phyloP scores from a whole-genome alignment of 2,329 filamentous ascomycete species.

The Stylonectria norvegica region DNA sequence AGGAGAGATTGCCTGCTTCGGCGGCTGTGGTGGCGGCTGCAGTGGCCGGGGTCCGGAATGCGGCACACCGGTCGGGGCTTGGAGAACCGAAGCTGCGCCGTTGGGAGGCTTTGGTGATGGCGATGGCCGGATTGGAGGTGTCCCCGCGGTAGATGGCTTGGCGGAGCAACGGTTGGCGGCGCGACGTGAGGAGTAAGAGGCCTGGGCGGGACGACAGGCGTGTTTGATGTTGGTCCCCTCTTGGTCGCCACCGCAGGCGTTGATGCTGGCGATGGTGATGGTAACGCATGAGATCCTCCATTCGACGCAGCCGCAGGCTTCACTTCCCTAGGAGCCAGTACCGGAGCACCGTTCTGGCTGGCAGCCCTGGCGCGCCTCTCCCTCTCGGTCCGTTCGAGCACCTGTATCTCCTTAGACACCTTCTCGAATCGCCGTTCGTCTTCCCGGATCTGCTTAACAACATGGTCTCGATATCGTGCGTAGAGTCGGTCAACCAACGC shows the following conservation, averaged over 20 bases:
- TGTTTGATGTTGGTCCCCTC: conserved; percentile 29
- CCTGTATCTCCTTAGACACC: conserved; percentile 64
- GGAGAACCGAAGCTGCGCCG: conserved; percentile 33
- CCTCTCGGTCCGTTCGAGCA: conserved; percentile 55
- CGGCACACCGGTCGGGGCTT: conserved; percentile 34
- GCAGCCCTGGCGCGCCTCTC: conserved; percentile 37
- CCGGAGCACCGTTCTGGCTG: conserved; percentile 33
- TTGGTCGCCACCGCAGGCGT: conserved; percentile 22
- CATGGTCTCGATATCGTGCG: conserved; percentile 65
- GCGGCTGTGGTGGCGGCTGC: conserved; percentile 31
- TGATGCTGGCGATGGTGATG: conserved; percentile 16
- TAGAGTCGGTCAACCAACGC: conserved; percentile 71
- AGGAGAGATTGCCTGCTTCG: conserved; percentile 32
- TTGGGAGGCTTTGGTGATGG: conserved; percentile 30
- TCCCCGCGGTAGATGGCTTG: conserved; percentile 28
- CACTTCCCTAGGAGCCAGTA: conserved; percentile 32
- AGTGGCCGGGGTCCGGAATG: conserved; percentile 31
- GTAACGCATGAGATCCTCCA: no score
- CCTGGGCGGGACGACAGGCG: conserved; percentile 37
- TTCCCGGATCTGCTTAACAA: conserved; percentile 67
- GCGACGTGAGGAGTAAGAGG: conserved; percentile 21
- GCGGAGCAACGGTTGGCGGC: conserved; percentile 26
- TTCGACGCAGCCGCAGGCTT: conserved; percentile 26
- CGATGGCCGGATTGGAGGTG: conserved; percentile 28
- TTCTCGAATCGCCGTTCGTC: conserved; percentile 67